Conservation (phyloP, 495 filamentous ascomycete genomes). For the Daldinia decipiens region DNA sequence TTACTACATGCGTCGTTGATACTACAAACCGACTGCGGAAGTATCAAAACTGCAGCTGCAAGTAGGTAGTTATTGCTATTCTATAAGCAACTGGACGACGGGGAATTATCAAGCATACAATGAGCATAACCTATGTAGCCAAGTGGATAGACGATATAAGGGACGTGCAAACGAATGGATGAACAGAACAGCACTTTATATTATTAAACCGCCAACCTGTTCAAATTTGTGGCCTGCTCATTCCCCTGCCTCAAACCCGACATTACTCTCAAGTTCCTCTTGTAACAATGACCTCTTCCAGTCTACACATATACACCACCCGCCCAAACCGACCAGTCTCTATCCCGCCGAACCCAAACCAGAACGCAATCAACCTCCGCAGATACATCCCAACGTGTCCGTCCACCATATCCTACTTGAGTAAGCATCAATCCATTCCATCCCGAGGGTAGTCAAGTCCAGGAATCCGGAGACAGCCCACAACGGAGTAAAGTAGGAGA, state of each 20-base stretch:
- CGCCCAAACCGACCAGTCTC: neutral
- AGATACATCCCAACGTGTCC: neutral
- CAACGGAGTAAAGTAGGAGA: neutral
- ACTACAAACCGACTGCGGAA: neutral
- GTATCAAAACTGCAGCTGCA: too few species aligned
- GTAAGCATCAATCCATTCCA: constrained; percentile 3
- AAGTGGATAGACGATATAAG: neutral
- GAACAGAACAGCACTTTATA: neutral
- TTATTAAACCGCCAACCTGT: neutral
- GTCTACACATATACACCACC: neutral
- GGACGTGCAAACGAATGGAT: neutral
- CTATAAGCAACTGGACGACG: neutral
- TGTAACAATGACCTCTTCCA: neutral
- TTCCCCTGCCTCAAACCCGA: neutral
- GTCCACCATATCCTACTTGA: neutral
- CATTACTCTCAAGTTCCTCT: too few species aligned
- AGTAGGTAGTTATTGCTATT: neutral
- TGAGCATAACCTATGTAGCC: neutral
- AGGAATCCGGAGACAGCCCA: neutral
- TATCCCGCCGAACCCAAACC: neutral
- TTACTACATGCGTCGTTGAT: neutral
- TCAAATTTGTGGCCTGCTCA: neutral
- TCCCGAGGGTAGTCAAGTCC: neutral
- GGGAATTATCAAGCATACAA: neutral
- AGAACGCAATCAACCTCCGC: neutral